phyloP scores from a whole-genome alignment of 2,329 filamentous ascomycete genomes.

The Dactylonectria macrodidyma region DNA sequence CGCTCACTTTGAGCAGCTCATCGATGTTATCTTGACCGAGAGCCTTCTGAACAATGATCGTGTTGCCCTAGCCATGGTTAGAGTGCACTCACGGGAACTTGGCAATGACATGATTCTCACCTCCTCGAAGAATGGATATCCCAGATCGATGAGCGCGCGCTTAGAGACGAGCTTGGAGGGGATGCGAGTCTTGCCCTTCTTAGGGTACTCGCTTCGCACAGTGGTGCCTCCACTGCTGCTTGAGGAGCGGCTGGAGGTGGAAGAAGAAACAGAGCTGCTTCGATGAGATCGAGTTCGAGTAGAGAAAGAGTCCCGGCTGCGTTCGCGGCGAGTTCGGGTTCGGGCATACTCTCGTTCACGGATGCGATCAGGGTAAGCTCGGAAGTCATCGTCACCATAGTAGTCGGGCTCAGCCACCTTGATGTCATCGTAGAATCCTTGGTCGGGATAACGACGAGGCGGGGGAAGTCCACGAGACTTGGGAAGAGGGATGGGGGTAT shows the following conservation, averaged over 20 bases:
- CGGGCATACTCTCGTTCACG: slow-evolving; percentile 74
- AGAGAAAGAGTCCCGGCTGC: slow-evolving; percentile 58
- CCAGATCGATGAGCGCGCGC: slow-evolving; percentile 84
- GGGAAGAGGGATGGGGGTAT: slow-evolving; percentile 78
- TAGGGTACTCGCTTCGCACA: slow-evolving; percentile 76
- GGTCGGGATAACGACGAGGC: slow-evolving; percentile 69
- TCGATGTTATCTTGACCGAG: slow-evolving; percentile 94
- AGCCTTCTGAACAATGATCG: slow-evolving; percentile 86
- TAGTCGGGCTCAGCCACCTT: slow-evolving; percentile 76
- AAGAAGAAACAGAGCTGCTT: slow-evolving; percentile 61
- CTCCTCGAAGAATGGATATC: slow-evolving; percentile 90
- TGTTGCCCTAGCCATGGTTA: slow-evolving; percentile 73
- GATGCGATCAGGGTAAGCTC: slow-evolving; percentile 71
- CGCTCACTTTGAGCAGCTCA: slow-evolving; percentile 86
- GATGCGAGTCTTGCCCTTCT: slow-evolving; percentile 92
- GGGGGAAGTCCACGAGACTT: slow-evolving; percentile 73
- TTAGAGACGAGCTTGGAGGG: slow-evolving; percentile 85
- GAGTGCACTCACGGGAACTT: not conserved
- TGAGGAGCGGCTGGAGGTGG: slow-evolving; percentile 60
- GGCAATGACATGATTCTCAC: slow-evolving; percentile 61
- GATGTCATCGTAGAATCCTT: slow-evolving; percentile 76
- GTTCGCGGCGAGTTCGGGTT: slow-evolving; percentile 60
- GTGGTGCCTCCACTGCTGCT: slow-evolving; percentile 66
- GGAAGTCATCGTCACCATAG: slow-evolving; percentile 81
- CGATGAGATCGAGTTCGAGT: slow-evolving; percentile 57